Percentiles rank a stretch among this genome's conserved stretches.
Conservation (phyloP, 139 green algal genomes). For the Tetradesmus obliquus region DNA sequence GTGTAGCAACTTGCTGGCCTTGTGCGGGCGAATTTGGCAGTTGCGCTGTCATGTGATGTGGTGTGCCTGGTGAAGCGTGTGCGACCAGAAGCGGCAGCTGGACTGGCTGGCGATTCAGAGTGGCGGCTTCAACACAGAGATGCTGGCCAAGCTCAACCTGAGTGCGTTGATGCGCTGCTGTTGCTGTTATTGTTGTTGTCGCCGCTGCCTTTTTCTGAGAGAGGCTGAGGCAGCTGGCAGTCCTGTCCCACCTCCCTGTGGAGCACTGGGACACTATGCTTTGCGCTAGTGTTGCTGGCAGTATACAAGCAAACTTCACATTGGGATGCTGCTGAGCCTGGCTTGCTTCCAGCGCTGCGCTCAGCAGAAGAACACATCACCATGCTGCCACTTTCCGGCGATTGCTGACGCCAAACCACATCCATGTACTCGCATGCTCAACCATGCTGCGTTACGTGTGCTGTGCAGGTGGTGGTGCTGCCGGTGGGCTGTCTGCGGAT, state of each 20-base stretch:
- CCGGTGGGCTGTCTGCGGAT: conserved; percentile 22
- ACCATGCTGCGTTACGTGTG: background rate
- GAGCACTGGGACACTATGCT: too few relatives aligned
- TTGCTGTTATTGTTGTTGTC: background rate
- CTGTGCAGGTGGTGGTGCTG: conserved; percentile 11
- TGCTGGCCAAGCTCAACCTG: conserved; percentile 68
- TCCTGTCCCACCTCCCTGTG: too few relatives aligned
- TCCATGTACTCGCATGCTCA: too few relatives aligned
- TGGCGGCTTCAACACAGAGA: conserved; percentile 92
- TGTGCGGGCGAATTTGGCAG: too few relatives aligned
- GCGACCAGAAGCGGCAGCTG: conserved; percentile 95
- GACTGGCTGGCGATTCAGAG: conserved; percentile 97
- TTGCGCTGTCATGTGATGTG: too few relatives aligned
- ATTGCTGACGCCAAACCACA: too few relatives aligned
- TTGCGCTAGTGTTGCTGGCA: conserved; percentile 14
- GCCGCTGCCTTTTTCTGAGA: background rate
- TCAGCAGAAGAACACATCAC: conserved; percentile 74
- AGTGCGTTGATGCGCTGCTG: background rate
- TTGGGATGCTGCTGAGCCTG: background rate
- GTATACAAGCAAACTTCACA: background rate
- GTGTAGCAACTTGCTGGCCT: too few relatives aligned
- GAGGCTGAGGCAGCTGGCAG: too few relatives aligned
- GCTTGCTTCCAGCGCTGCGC: conserved; percentile 69
- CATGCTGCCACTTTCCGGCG: too few relatives aligned
- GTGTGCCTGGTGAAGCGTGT: too few relatives aligned